Evolutionary conservation across 805 yeast species (phyloP).

Genomic region (Saccharomyces jurei): DNA sequence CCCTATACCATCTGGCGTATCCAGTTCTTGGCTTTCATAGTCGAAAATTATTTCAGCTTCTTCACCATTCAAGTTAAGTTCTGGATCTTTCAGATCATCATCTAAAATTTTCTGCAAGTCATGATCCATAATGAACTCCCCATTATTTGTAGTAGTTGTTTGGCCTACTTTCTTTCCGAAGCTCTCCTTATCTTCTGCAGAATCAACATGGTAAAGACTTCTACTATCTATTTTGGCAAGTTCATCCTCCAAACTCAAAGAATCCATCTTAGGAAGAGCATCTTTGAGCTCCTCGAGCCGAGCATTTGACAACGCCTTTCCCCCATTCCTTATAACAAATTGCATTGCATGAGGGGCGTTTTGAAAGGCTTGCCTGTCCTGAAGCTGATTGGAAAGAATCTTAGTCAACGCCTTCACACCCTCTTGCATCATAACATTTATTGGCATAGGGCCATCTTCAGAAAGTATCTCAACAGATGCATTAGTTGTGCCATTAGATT

Average conservation of each 20-base stretch:
- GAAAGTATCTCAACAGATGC: slow-evolving; percentile 21
- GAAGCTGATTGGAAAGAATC: slow-evolving; percentile 23
- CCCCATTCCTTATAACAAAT: slow-evolving; percentile 15
- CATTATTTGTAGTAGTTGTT: not conserved
- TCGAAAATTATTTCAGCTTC: slow-evolving; percentile 28
- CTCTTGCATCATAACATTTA: slow-evolving; percentile 30
- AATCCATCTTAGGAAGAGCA: not conserved
- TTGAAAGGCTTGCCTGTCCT: slow-evolving; percentile 18
- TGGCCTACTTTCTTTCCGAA: not conserved
- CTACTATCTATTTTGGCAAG: slow-evolving; percentile 10
- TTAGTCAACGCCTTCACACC: slow-evolving; percentile 29
- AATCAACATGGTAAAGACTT: slow-evolving; percentile 10
- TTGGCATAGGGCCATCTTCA: slow-evolving; percentile 24
- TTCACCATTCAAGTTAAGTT: slow-evolving; percentile 19
- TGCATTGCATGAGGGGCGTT: slow-evolving; percentile 18
- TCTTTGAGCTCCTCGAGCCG: not conserved
- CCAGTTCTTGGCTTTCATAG: slow-evolving; percentile 23
- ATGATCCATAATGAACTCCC: not conserved
- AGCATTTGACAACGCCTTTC: not conserved
- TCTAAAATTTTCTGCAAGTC: slow-evolving; percentile 7
- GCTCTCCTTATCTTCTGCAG: not conserved
- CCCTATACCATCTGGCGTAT: slow-evolving; percentile 22
- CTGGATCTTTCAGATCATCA: slow-evolving; percentile 18
- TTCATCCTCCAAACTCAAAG: slow-evolving; percentile 3
- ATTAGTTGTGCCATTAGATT: not conserved